phyloP scores from a whole-genome alignment of 495 filamentous ascomycete genomes.

The Pyrenopolyporus hunteri region DNA sequence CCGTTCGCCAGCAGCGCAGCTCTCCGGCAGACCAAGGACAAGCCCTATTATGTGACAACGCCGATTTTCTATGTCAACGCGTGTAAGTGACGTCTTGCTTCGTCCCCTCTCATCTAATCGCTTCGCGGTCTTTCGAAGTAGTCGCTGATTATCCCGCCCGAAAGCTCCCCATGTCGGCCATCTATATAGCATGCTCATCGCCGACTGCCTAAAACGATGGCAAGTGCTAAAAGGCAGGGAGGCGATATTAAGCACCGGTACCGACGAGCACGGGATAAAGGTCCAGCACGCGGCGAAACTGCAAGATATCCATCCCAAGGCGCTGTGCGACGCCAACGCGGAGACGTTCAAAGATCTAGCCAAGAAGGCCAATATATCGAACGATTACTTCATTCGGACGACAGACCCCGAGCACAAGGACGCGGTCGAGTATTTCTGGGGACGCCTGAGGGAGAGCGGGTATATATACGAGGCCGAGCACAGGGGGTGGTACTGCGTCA shows the following conservation, averaged over 20 bases:
- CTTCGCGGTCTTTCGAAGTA: no score
- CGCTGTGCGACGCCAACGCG: conserved; percentile 66
- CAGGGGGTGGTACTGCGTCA: conserved; percentile 94
- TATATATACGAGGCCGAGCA: conserved; percentile 87
- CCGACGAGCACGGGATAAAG: conserved; percentile 99
- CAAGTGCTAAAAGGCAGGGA: conserved; percentile 71
- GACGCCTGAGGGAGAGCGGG: conserved; percentile 72
- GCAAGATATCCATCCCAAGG: conserved; percentile 59
- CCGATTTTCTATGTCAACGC: conserved; percentile 99
- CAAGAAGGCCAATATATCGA: conserved; percentile 65
- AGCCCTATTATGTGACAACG: conserved; percentile 95
- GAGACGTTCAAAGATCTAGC: conserved; percentile 74
- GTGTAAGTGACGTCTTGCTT: conserved; percentile 56
- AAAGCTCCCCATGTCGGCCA: conserved; percentile 93
- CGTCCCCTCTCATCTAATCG: background rate
- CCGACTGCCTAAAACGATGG: conserved; percentile 94
- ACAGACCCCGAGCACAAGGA: conserved; percentile 81
- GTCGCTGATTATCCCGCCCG: conserved; percentile 4
- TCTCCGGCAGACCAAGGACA: conserved; percentile 47
- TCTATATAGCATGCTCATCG: conserved; percentile 87
- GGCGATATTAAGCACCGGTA: conserved; percentile 84
- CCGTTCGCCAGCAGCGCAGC: conserved; percentile 27
- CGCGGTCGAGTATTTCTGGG: conserved; percentile 92
- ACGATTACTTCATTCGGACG: conserved; percentile 90
- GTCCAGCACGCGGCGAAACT: conserved; percentile 82